Conservation (phyloP, 768 basidiomycete species). For the Russula foetens region DNA sequence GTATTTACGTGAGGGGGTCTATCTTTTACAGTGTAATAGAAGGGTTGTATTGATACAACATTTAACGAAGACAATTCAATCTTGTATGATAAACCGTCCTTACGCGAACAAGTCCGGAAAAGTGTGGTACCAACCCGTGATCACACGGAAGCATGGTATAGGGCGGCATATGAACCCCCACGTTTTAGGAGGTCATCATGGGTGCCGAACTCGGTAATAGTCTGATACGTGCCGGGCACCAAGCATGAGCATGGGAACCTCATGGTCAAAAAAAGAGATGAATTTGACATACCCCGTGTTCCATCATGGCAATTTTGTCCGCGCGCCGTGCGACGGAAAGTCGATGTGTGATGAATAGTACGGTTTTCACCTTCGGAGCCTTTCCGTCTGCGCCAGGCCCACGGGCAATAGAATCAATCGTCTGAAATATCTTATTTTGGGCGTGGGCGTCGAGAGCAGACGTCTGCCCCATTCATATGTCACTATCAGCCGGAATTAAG, state of each 20-base stretch:
- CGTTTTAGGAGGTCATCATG: constrained; percentile 24
- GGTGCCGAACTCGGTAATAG: constrained; percentile 25
- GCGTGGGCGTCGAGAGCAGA: constrained; percentile 75
- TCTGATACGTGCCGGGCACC: constrained; percentile 9
- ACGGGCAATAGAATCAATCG: constrained; percentile 57
- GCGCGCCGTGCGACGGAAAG: constrained; percentile 74
- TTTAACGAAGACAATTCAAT: not conserved
- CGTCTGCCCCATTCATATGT: constrained; percentile 40
- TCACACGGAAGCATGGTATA: constrained; percentile 22
- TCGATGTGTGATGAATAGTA: constrained; percentile 79
- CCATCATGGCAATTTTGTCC: constrained; percentile 85
- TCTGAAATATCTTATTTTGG: constrained; percentile 72
- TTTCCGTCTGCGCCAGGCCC: constrained; percentile 35
- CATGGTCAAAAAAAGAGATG: constrained; percentile 5
- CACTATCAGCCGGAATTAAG: not conserved
- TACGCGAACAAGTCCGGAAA: constrained; percentile 5
- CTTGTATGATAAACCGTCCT: constrained; percentile 5
- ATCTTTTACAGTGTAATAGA: constrained; percentile 17
- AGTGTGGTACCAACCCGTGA: not conserved
- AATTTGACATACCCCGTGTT: constrained; percentile 47
- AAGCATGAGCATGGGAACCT: constrained; percentile 4
- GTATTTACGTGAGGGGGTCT: constrained; percentile 13
- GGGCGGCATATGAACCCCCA: constrained; percentile 22
- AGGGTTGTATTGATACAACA: constrained; percentile 16
- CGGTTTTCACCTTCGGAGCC: constrained; percentile 49